A percentile compares a stretch with the other conserved stretches of the same genome.
These are phyloP conservation scores for Huntiella abstrusa DNA, from an alignment of 2,329 filamentous ascomycete genomes.

Conservation along the genomic window DNA sequence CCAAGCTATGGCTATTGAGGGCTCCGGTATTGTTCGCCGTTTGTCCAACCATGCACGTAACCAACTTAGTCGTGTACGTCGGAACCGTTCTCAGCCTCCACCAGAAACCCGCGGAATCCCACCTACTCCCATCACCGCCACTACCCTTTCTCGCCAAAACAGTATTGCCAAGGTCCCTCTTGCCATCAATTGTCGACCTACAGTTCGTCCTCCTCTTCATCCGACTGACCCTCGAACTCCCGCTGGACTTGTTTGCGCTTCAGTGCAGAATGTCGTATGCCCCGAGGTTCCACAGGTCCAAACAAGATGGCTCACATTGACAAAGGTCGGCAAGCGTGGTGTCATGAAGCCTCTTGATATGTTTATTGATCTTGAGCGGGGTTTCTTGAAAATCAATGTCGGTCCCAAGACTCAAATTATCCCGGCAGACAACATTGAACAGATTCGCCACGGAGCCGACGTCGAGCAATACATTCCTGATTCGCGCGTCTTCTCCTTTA, in stretches of 20 bases:
- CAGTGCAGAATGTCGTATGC: no score
- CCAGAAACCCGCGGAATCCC: neutral
- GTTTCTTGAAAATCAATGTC: conserved; percentile 24
- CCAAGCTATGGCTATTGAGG: neutral
- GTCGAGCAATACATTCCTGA: conserved; percentile 81
- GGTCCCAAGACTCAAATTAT: conserved; percentile 63
- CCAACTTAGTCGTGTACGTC: conserved; percentile 37
- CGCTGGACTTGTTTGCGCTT: no score
- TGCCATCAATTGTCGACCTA: no score
- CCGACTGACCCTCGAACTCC: no score
- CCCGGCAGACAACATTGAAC: conserved; percentile 88
- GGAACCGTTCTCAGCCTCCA: conserved; percentile 53
- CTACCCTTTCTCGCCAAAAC: conserved; percentile 57
- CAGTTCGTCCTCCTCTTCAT: no score
- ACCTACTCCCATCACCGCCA: no score
- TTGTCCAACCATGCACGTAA: conserved; percentile 65
- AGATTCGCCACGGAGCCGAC: conserved; percentile 68
- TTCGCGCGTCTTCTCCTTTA: conserved; percentile 43
- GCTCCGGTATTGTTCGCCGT: conserved; percentile 54
- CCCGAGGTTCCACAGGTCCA: no score
- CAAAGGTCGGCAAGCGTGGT: no score
- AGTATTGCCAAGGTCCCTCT: no score
- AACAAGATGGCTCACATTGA: no score
- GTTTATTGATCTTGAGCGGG: no score
- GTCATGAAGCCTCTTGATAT: no score